Evolutionary conservation across 176 grass and related monocot genomes (phyloP).

Genomic region (Zea mays): DNA sequence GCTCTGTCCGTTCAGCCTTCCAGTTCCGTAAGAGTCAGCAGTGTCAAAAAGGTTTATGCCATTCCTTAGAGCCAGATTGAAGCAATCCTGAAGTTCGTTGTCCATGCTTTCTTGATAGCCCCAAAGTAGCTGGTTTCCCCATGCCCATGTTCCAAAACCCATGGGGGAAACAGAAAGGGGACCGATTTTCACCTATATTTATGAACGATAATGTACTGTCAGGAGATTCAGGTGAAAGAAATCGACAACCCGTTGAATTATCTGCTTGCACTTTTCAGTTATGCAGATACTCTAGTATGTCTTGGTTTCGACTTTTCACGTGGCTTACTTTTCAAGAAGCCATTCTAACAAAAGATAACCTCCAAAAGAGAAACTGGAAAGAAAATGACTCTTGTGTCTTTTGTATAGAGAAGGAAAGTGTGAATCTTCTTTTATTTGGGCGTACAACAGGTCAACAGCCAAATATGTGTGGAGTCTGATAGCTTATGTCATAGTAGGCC

Average conservation of each 20-base stretch:
- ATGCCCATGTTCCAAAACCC: constrained; percentile 97
- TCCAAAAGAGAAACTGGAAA: too few species aligned
- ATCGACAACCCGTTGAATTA: not conserved
- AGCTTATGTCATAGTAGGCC: too few species aligned
- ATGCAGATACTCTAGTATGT: not conserved
- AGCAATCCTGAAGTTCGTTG: constrained; percentile 66
- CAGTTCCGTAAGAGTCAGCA: constrained; percentile 91
- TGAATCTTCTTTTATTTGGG: too few species aligned
- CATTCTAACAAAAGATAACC: too few species aligned
- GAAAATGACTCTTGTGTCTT: too few species aligned
- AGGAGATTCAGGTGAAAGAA: not conserved
- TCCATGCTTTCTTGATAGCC: constrained; percentile 91
- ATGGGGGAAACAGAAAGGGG: constrained; percentile 72
- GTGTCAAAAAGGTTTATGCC: constrained; percentile 94
- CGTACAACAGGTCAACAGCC: too few species aligned
- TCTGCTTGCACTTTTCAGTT: not conserved
- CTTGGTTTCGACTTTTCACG: not conserved
- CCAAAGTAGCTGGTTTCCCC: constrained; percentile 93
- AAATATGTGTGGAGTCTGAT: too few species aligned
- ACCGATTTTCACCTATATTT: constrained; percentile 75
- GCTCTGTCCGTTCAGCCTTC: constrained; percentile 80
- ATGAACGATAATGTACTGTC: not conserved
- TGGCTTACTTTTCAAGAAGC: too few species aligned
- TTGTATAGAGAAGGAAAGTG: too few species aligned
- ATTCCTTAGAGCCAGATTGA: constrained; percentile 73